A percentile compares a stretch with the other conserved stretches of the same genome.
Conservation (phyloP, 2,329 filamentous ascomycete species). For the Stagonosporopsis cucurbitacearum region DNA sequence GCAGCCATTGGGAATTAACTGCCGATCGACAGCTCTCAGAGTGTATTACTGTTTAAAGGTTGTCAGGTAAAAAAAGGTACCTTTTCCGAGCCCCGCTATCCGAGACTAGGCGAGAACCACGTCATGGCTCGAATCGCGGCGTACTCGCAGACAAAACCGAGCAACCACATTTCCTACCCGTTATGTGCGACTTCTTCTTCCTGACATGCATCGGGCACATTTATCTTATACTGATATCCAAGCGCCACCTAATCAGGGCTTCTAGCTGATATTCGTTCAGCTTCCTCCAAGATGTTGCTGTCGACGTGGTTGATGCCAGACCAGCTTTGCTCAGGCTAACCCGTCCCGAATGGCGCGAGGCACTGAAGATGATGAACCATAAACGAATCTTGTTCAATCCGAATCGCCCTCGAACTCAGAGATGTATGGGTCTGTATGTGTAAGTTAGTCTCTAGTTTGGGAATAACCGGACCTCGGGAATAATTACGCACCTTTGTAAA, state of each 20-base stretch:
- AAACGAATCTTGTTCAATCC: constrained; percentile 38
- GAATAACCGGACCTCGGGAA: background rate
- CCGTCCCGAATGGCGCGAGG: background rate
- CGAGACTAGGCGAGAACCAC: constrained; percentile 33
- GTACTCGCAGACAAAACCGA: background rate
- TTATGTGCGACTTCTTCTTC: background rate
- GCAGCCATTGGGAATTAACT: constrained; percentile 30
- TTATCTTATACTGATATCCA: too few relatives aligned
- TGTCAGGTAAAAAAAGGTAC: constrained; percentile 15
- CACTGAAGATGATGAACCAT: background rate
- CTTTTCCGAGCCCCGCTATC: constrained; percentile 33
- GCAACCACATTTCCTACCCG: background rate
- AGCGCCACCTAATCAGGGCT: too few relatives aligned
- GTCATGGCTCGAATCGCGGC: constrained; percentile 21
- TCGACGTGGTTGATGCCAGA: background rate
- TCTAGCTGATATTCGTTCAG: background rate
- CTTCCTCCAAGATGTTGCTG: background rate
- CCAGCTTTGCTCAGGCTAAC: background rate
- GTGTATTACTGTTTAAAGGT: constrained; percentile 13
- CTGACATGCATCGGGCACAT: background rate
- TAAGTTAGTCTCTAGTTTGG: constrained; percentile 3
- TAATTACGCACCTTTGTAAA: constrained; percentile 49
- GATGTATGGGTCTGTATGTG: constrained; percentile 51
- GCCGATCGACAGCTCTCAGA: background rate
- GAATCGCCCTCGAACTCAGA: constrained; percentile 55